Evolutionary conservation across 352 stramenopile species (phyloP).

Genomic region (Phytophthora foliorum): DNA sequence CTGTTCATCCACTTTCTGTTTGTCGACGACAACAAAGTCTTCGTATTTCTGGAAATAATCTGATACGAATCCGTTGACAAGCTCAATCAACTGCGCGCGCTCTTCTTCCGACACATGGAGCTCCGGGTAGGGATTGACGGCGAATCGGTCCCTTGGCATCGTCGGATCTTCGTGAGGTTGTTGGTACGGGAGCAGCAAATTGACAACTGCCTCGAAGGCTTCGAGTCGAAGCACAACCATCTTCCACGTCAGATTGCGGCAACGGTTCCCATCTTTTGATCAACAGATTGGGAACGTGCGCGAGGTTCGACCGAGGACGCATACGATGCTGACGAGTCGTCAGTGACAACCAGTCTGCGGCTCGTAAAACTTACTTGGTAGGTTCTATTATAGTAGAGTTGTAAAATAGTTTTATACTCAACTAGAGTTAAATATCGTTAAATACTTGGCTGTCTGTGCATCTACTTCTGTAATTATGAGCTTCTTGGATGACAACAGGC

Average conservation of each 20-base stretch:
- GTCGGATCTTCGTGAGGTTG: not conserved
- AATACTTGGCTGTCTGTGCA: too few species aligned
- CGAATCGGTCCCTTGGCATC: constrained; percentile 31
- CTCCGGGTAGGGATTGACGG: constrained; percentile 24
- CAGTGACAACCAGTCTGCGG: too few species aligned
- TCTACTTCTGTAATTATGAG: too few species aligned
- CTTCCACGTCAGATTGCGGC: not conserved
- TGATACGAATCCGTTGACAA: constrained; percentile 29
- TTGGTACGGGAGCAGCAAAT: constrained; percentile 10
- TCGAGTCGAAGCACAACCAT: too few species aligned
- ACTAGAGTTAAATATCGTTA: too few species aligned
- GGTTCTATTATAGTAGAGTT: too few species aligned
- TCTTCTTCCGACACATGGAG: constrained; percentile 25
- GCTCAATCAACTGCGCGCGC: constrained; percentile 18
- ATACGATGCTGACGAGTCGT: not conserved
- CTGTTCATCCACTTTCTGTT: constrained; percentile 23
- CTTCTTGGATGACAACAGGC: too few species aligned
- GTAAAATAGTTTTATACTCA: too few species aligned
- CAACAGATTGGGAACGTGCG: not conserved
- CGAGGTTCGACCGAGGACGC: not conserved
- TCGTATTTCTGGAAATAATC: constrained; percentile 47
- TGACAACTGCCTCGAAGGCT: constrained; percentile 17
- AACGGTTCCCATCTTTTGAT: not conserved
- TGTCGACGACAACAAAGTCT: constrained; percentile 31
- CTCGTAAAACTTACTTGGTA: too few species aligned